Evolutionary conservation across 2,329 filamentous ascomycete species (phyloP).

Genomic region (Fusarium dimerum): DNA sequence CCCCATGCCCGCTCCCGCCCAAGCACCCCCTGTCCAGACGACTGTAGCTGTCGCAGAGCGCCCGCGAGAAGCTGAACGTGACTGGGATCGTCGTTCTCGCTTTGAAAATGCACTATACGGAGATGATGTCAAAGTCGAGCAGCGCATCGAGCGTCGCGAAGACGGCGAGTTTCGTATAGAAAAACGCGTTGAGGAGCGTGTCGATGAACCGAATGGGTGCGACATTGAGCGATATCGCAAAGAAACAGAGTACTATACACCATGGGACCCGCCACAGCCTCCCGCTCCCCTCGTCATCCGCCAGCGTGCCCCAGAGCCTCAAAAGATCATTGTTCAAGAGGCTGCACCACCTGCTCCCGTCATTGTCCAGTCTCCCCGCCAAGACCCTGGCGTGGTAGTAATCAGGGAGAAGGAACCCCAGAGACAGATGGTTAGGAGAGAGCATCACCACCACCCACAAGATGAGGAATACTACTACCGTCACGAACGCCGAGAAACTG

Average conservation of each 20-base stretch:
- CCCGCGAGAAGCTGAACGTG: slow-evolving; percentile 38
- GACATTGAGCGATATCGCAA: slow-evolving; percentile 61
- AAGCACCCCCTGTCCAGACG: slow-evolving; percentile 5
- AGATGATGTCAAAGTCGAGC: slow-evolving; percentile 55
- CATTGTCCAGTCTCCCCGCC: slow-evolving; percentile 43
- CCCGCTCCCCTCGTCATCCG: slow-evolving; percentile 55
- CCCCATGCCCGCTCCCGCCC: slow-evolving; percentile 25
- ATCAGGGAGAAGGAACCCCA: slow-evolving; percentile 44
- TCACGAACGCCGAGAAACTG: slow-evolving; percentile 46
- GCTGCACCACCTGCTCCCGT: slow-evolving; percentile 54
- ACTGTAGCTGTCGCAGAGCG: slow-evolving; percentile 28
- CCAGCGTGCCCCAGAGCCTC: slow-evolving; percentile 54
- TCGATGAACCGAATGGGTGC: slow-evolving; percentile 46
- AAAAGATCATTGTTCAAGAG: slow-evolving; percentile 63
- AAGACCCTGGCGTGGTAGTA: slow-evolving; percentile 48
- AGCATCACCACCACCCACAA: slow-evolving; percentile 27
- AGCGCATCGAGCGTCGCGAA: slow-evolving; percentile 51
- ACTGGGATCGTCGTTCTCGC: slow-evolving; percentile 46
- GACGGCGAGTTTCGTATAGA: slow-evolving; percentile 49
- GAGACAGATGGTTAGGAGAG: slow-evolving; percentile 38
- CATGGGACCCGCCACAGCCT: slow-evolving; percentile 48
- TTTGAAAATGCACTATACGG: slow-evolving; percentile 45
- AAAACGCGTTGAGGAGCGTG: slow-evolving; percentile 52
- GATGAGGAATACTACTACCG: slow-evolving; percentile 56
- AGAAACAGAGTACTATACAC: slow-evolving; percentile 63